Evolutionary conservation across 768 basidiomycete genomes (phyloP), one percentile per base, ranked within the genome.

Genomic region (Panaeolus papilionaceus): DNA sequence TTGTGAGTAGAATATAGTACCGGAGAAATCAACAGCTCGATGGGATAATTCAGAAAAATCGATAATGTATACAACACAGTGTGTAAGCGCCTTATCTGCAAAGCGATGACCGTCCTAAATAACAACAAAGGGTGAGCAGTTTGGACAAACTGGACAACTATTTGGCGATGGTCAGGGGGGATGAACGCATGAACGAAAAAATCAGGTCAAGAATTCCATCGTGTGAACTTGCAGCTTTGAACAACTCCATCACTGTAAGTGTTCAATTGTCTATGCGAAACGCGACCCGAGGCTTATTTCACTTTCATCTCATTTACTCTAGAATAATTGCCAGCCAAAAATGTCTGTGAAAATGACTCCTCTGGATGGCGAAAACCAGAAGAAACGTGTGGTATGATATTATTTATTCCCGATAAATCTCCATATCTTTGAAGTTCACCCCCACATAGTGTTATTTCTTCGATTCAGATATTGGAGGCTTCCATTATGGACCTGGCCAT

Each of bases 381-480:
- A 92, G 82, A 94, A 95, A 81, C 90, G 95, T 67, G 95, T 97
- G 64, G 95, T 96, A 80, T 64, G 94, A 86, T 62, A 61, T 66
- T 66, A 58, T 66, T 68, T 64, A 38, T 67, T 72, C 69, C 73
- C 58, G 68, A 37, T 47, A 28, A 61, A 38, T 65, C 37, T 64
- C 64, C 20, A 66, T 47, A 65, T 51, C 45, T 63, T 66, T 63
- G 47, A 39, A 65, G 64, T 40, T 62, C 66, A 67, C 67, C 64
- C 64, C 63, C 69, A 39, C 63, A 23, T 66, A 98, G 93, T 99
- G 97, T 77, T 99, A 99, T 84, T 99, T 99, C 85, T 99, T 96
- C 82, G 97, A 99, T 80, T 97, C 96, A 38, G 97, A 99, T 77
- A 96, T 99, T 78, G 97, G 98, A 26, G 97, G 98, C 63, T 99